Percentiles rank a stretch among this genome's conserved stretches.
These are phyloP conservation scores for Boletus sp. DNA, from an alignment of 768 basidiomycete genomes.

Conservation along the genomic window DNA sequence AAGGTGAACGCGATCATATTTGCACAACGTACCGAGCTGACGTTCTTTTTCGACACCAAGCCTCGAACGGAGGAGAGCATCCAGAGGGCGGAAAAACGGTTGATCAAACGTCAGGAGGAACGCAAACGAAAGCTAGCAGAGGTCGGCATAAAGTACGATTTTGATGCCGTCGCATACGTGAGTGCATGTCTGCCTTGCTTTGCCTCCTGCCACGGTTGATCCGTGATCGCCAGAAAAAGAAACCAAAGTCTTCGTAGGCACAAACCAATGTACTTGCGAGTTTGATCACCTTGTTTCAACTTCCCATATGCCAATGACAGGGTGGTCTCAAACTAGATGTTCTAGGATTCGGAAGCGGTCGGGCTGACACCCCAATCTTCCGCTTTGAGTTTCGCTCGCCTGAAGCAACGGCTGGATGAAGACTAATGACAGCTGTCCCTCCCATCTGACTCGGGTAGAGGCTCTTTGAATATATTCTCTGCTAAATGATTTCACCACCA, in stretches of 20 bases:
- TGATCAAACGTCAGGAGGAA: constrained; percentile 74
- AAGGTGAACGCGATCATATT: constrained; percentile 49
- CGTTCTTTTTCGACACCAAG: constrained; percentile 35
- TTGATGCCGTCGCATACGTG: constrained; percentile 81
- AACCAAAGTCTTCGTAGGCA: constrained; percentile 26
- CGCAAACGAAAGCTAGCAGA: constrained; percentile 78
- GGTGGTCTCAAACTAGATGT: background rate
- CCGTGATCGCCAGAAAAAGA: constrained; percentile 35
- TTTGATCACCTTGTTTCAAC: background rate
- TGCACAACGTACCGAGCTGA: constrained; percentile 2
- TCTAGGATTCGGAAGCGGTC: background rate
- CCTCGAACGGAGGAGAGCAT: constrained; percentile 72
- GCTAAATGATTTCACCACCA: too few relatives aligned
- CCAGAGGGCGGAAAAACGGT: constrained; percentile 57
- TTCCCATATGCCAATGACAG: too few relatives aligned
- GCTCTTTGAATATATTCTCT: background rate
- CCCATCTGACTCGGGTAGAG: background rate
- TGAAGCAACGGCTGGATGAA: background rate
- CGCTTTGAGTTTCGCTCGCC: background rate
- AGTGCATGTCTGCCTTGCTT: constrained; percentile 32
- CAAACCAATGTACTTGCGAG: background rate
- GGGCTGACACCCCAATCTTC: background rate
- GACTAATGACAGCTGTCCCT: too few relatives aligned
- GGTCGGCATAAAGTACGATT: constrained; percentile 84
- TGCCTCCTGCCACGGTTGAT: background rate